phyloP scores from a whole-genome alignment of 148 eudicot genomes.

The Diospyros kaki region DNA sequence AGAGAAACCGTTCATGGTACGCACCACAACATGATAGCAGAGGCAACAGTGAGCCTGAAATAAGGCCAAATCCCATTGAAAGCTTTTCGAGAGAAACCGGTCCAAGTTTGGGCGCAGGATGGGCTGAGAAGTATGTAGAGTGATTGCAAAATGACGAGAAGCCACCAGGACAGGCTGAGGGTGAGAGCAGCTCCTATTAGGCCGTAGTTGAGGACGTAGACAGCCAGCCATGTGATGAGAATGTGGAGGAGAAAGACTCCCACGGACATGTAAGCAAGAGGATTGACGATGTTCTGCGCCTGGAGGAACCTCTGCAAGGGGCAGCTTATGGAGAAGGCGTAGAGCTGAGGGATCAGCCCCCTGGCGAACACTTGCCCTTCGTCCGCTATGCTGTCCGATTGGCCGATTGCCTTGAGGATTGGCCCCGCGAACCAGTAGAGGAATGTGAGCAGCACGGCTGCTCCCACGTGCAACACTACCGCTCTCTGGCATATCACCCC shows the following conservation, averaged over 20 bases:
- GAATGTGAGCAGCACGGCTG: slow-evolving; percentile 41
- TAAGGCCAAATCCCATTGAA: slow-evolving; percentile 57
- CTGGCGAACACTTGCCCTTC: slow-evolving; percentile 45
- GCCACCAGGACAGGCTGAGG: slow-evolving; percentile 56
- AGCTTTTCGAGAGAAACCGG: slow-evolving; percentile 38
- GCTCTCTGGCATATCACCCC: slow-evolving; percentile 58
- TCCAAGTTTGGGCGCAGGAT: slow-evolving; percentile 47
- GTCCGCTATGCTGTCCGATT: slow-evolving; percentile 33
- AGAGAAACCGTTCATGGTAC: not conserved
- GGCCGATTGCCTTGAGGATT: slow-evolving; percentile 38
- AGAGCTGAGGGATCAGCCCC: slow-evolving; percentile 49
- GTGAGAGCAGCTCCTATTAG: slow-evolving; percentile 50
- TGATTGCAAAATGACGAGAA: slow-evolving; percentile 38
- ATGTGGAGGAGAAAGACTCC: slow-evolving; percentile 43
- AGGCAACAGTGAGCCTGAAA: slow-evolving; percentile 53
- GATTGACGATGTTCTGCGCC: slow-evolving; percentile 64
- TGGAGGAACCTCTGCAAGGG: slow-evolving; percentile 54
- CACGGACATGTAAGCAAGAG: slow-evolving; percentile 52
- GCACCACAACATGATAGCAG: slow-evolving; percentile 58
- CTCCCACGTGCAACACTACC: slow-evolving; percentile 41
- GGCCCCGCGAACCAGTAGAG: slow-evolving; percentile 38
- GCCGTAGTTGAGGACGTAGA: slow-evolving; percentile 40
- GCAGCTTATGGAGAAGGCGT: slow-evolving; percentile 49
- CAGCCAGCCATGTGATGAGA: slow-evolving; percentile 44
- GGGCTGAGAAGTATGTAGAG: slow-evolving; percentile 39